Evolutionary conservation across 1,284 basidiomycete genomes (phyloP).

Genomic region (Stereum hirsutum): DNA sequence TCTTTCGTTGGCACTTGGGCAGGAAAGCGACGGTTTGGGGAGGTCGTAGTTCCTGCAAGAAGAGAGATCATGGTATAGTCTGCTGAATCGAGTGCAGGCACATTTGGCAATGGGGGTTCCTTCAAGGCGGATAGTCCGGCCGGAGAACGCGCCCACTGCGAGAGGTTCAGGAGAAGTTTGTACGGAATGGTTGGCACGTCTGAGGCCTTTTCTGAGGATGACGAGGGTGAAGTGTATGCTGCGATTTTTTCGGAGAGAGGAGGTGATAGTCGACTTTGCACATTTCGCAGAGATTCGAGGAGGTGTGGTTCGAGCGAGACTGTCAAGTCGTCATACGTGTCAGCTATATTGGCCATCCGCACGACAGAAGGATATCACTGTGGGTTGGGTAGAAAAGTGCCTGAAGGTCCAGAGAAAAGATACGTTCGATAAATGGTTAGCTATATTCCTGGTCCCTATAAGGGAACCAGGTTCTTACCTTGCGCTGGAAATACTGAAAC

Average conservation of each 20-base stretch:
- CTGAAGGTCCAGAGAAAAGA: too few species aligned
- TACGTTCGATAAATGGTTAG: too few species aligned
- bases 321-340: slow-evolving; percentile 25
- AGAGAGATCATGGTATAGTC: slow-evolving; percentile 65
- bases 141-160: slow-evolving; percentile 56
- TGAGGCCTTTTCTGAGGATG: slow-evolving; percentile 1
- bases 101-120: slow-evolving; percentile 24
- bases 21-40: slow-evolving; percentile 62
- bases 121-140: slow-evolving; percentile 35
- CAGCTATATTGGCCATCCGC: too few species aligned
- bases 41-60: slow-evolving; percentile 65
- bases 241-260: slow-evolving; percentile 38
- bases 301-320: slow-evolving; percentile 66
- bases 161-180: slow-evolving; percentile 44
- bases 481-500: too few species aligned
- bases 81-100: slow-evolving; percentile 38
- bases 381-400: too few species aligned
- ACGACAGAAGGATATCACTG: too few species aligned
- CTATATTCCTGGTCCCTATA: too few species aligned
- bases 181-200: slow-evolving; percentile 42
- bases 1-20: slow-evolving; percentile 27
- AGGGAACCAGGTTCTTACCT: too few species aligned
- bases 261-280: slow-evolving; percentile 31
- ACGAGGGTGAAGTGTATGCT: slow-evolving; percentile 24
- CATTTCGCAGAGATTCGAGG: slow-evolving; percentile 31